Percentiles rank a stretch among this genome's conserved stretches.
These are phyloP conservation scores for Phyllosticta citribraziliensis DNA, from an alignment of 2,329 filamentous ascomycete species.

Conservation along the genomic window DNA sequence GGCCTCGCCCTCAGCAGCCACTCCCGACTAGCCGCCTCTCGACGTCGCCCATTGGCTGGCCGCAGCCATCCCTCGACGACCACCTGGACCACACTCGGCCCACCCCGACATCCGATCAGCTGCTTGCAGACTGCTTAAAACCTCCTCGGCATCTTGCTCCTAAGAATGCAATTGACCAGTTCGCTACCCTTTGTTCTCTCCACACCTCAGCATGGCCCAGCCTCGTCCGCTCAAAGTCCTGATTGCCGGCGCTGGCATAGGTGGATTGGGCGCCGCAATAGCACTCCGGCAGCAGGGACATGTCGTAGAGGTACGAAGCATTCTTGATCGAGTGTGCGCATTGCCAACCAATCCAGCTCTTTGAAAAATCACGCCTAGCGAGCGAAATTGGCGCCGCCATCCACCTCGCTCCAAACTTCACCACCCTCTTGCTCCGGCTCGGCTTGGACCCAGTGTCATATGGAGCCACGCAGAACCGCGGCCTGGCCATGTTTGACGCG, in stretches of 20 bases:
- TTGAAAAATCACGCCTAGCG: conserved; percentile 47
- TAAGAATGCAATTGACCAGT: neutral
- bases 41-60: neutral
- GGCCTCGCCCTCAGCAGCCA: neutral
- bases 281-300: conserved; percentile 45
- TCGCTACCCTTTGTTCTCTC: too few species aligned
- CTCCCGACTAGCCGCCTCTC: neutral
- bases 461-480: conserved; percentile 22
- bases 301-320: conserved; percentile 22
- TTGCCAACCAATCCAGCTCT: conserved; percentile 29
- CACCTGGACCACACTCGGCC: neutral
- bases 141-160: neutral
- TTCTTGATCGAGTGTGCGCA: neutral
- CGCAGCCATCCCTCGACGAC: neutral
- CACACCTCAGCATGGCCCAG: neutral
- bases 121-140: neutral
- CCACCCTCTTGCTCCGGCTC: conserved; percentile 43
- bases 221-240: conserved; percentile 18
- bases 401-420: conserved; percentile 53
- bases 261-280: conserved; percentile 44
- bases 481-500: conserved; percentile 12
- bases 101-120: neutral
- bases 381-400: conserved; percentile 51
- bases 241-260: conserved; percentile 41
- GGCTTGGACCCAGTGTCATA: conserved; percentile 33